Conservation (phyloP, 2,329 filamentous ascomycete species). For the Penicillium sumatraense region DNA sequence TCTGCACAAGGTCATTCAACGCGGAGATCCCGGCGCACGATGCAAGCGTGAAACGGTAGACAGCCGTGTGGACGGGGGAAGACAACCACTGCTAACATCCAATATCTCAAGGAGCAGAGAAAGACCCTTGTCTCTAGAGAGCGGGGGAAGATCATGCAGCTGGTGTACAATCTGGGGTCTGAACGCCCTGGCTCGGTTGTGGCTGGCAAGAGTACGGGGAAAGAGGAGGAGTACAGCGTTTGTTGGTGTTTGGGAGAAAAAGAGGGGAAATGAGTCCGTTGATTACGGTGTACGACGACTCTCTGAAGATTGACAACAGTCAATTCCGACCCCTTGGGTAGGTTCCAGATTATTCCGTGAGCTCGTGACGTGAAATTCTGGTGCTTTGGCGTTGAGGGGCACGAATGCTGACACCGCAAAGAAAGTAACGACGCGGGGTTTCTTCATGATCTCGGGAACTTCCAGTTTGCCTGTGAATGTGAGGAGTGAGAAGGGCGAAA, state of each 20-base stretch:
- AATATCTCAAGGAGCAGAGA: background rate
- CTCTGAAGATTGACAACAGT: background rate
- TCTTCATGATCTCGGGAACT: background rate
- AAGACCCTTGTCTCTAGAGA: background rate
- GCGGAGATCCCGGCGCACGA: slow-evolving; percentile 14
- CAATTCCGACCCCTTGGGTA: background rate
- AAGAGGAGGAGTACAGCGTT: slow-evolving; percentile 3
- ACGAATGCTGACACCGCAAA: slow-evolving; percentile 7
- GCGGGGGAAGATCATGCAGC: background rate
- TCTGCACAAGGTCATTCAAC: slow-evolving; percentile 15
- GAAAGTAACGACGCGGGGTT: slow-evolving; percentile 8
- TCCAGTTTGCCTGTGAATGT: slow-evolving; percentile 1
- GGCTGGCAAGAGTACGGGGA: slow-evolving; percentile 12
- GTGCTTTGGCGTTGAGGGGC: slow-evolving; percentile 8
- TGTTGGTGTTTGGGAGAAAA: background rate
- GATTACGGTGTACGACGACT: background rate
- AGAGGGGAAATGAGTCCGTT: background rate
- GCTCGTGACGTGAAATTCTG: slow-evolving; percentile 2
- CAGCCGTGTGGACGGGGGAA: background rate
- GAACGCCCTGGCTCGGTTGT: slow-evolving; percentile 13
- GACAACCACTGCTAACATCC: background rate
- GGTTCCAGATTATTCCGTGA: slow-evolving; percentile 12
- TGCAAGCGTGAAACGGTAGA: slow-evolving; percentile 13
- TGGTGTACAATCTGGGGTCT: slow-evolving; percentile 8
- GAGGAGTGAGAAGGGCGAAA: background rate